These are phyloP conservation scores for Pichia sp. DNA, from an alignment of 1,139 yeast genomes.

Conservation along the genomic window DNA sequence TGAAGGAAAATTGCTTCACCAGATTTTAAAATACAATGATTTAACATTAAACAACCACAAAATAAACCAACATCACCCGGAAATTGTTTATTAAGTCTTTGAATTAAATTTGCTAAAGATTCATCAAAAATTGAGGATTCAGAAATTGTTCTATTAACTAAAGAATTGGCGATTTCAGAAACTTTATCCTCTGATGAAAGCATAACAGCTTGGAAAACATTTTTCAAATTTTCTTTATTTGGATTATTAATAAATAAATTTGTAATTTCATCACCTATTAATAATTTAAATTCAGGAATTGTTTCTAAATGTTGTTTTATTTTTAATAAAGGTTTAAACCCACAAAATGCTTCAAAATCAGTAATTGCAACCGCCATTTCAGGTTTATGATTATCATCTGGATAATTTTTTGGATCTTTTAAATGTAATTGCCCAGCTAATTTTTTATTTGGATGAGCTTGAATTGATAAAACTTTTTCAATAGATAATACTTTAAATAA, in stretches of 20 bases:
- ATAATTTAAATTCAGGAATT: slow-evolving; percentile 66
- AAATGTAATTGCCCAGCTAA: slow-evolving; percentile 72
- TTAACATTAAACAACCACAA: slow-evolving; percentile 88
- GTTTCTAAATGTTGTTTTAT: slow-evolving; percentile 58
- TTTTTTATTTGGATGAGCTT: slow-evolving; percentile 94
- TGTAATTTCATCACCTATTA: slow-evolving; percentile 61
- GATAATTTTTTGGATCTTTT: slow-evolving; percentile 86
- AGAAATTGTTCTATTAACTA: slow-evolving; percentile 55
- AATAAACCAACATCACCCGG: slow-evolving; percentile 92
- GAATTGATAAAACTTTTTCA: slow-evolving; percentile 86
- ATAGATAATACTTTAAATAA: slow-evolving; percentile 90
- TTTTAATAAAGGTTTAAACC: slow-evolving; percentile 85
- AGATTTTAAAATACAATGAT: slow-evolving; percentile 73
- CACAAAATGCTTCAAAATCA: slow-evolving; percentile 95
- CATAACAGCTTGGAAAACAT: slow-evolving; percentile 78
- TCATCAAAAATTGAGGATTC: slow-evolving; percentile 46
- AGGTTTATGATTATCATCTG: slow-evolving; percentile 97
- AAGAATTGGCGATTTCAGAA: slow-evolving; percentile 45
- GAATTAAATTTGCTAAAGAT: slow-evolving; percentile 62
- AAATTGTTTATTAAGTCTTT: slow-evolving; percentile 76
- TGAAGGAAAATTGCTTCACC: slow-evolving; percentile 97
- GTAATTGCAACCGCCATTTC: slow-evolving; percentile 99
- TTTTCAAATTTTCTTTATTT: slow-evolving; percentile 54
- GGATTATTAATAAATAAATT: slow-evolving; percentile 36
- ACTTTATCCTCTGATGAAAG: slow-evolving; percentile 57